Conservation (phyloP, 176 grass and related monocot genomes). For the Stipa capillata region DNA sequence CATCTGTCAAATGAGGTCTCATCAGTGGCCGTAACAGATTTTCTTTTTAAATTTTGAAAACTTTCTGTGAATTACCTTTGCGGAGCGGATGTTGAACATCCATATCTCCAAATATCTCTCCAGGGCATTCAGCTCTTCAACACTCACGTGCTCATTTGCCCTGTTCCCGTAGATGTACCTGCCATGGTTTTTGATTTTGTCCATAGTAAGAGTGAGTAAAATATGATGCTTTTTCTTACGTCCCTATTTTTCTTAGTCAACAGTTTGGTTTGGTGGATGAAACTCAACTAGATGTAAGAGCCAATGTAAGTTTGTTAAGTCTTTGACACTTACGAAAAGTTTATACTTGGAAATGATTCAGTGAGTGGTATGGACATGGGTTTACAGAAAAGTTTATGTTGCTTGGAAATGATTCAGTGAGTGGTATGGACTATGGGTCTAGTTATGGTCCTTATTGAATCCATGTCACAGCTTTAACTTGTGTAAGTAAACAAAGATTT, state of each 20-base stretch:
- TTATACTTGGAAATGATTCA: background rate
- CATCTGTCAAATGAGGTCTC: conserved; percentile 43
- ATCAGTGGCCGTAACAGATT: background rate
- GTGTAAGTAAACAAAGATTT: background rate
- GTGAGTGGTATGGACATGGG: background rate
- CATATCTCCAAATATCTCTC: conserved; percentile 76
- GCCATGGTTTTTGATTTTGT: conserved; percentile 9
- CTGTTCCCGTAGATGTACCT: conserved; percentile 71
- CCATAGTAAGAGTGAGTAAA: background rate
- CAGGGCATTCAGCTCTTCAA: conserved; percentile 65
- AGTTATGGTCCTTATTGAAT: background rate
- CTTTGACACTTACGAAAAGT: background rate
- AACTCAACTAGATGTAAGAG: background rate
- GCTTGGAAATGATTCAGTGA: background rate
- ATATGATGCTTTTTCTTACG: background rate
- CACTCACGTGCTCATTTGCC: conserved; percentile 60
- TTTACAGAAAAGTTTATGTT: background rate
- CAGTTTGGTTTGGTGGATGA: background rate
- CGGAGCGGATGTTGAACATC: conserved; percentile 79
- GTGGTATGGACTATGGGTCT: background rate
- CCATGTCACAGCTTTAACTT: background rate
- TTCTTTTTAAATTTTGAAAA: background rate
- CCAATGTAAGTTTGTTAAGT: background rate
- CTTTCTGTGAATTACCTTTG: conserved; percentile 48
- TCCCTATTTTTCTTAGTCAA: background rate